phyloP scores from a whole-genome alignment of 169 alveolate species.

The Plasmodium fragile region DNA sequence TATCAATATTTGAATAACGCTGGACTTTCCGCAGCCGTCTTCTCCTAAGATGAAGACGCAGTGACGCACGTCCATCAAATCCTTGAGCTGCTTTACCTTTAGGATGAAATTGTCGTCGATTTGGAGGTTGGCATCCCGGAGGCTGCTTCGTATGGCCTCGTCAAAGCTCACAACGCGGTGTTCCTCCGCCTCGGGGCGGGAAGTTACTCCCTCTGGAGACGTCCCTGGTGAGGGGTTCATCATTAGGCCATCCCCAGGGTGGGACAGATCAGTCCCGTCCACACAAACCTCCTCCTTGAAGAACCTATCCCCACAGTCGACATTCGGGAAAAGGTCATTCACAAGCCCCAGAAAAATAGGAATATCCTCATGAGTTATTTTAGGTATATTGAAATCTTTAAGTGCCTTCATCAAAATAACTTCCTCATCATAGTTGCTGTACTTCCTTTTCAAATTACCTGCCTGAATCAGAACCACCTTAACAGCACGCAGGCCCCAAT shows the following conservation, averaged over 20 bases:
- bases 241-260: neutral
- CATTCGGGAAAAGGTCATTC: constrained; percentile 95
- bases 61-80: constrained; percentile 95
- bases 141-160: constrained; percentile 46
- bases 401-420: constrained; percentile 95
- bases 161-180: constrained; percentile 13
- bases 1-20: constrained; percentile 94
- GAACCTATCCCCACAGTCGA: constrained; percentile 15
- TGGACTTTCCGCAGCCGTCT: constrained; percentile 96
- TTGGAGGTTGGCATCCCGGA: constrained; percentile 61
- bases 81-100: constrained; percentile 90
- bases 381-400: constrained; percentile 97
- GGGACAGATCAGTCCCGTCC: neutral
- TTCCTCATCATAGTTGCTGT: constrained; percentile 94
- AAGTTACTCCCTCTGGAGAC: neutral
- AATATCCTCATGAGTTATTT: constrained; percentile 92
- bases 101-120: constrained; percentile 80
- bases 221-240: neutral
- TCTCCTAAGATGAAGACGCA: constrained; percentile 96
- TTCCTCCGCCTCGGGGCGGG: neutral
- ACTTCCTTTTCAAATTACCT: constrained; percentile 96
- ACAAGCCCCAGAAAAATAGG: constrained; percentile 94
- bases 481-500: constrained; percentile 98
- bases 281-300: neutral
- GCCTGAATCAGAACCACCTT: constrained; percentile 97